Base-by-base conservation (phyloP, 2,329 filamentous ascomycete genomes). In the Meredithiella fracta region DNA sequence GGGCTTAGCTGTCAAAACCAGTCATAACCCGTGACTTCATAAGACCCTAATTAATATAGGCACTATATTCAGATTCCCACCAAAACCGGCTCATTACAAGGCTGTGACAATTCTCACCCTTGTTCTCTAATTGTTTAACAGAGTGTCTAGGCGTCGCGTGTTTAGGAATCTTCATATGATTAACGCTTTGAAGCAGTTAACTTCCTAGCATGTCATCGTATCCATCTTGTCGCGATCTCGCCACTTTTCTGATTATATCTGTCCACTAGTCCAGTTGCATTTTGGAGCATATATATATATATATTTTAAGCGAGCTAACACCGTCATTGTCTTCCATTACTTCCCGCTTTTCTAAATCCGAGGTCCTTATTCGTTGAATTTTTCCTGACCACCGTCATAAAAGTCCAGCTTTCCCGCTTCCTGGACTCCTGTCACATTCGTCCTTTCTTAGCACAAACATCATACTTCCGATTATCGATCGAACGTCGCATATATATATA, bases 131-230 rank as follows among this genome's bases (percentile, higher is more conserved):
- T 25, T 31, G 5, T 34, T 7, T 29, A 31, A 31, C 26, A 20
- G 7, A 37, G 17, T 26, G 34, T n/a, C 20, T 5, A 47, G 29
- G 40, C 40, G 40, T 8, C 26, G 53, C 40, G 40, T 49, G 53
- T 54, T 40, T 54, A 29, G n/a, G 49, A 37, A 37, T 34, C 42
- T 54, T 54, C 53, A 54, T 54, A 40, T 54, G 53, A 54, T 54
- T 47, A 29, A 47, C 40, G 42, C 40, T 37, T 31, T 47, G 40
- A 37, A 49, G 5, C 26, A 22, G 7, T 31, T 9, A n/a, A 20
- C 31, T 38, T n/a, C 17, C 14, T 7, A 20, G 38, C 38, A 42
- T 15, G 38, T 42, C 44, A 8, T 49, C 44, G 44, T 25, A 49
- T 49, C n/a, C 23, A 49, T 20, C 8, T 44, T 5, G 29, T 44